These are phyloP conservation scores for Ceratobasidium sp. DNA, from an alignment of 1,284 basidiomycete species.

Conservation along the genomic window DNA sequence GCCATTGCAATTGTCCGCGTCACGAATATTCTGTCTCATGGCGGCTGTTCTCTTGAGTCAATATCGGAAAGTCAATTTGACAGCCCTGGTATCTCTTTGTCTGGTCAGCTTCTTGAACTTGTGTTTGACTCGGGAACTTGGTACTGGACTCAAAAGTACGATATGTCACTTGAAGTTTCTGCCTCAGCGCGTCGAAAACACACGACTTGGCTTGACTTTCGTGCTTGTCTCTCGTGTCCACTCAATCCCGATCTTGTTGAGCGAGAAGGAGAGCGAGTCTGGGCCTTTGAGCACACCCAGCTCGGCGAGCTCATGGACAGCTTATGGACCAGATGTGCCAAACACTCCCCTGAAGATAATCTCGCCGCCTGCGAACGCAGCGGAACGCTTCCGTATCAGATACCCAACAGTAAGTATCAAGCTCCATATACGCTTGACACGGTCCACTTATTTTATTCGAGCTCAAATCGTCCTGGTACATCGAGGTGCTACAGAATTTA, in stretches of 20 bases:
- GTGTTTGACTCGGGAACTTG: slow-evolving; percentile 10
- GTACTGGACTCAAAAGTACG: slow-evolving; percentile 22
- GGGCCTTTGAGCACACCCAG: not conserved
- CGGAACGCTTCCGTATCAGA: not conserved
- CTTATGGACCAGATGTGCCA: not conserved
- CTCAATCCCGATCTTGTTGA: not conserved
- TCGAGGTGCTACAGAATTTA: not conserved
- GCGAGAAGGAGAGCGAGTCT: not conserved
- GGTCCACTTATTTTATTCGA: not conserved
- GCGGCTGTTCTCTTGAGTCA: not conserved
- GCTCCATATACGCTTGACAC: not conserved
- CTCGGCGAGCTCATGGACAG: not conserved
- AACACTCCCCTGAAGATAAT: not conserved
- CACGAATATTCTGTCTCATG: not conserved
- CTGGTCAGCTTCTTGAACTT: slow-evolving; percentile 20
- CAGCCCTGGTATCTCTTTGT: slow-evolving; percentile 1
- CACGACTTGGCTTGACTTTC: not conserved
- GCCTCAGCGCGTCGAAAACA: slow-evolving; percentile 6
- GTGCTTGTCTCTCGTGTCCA: not conserved
- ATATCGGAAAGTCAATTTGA: not conserved
- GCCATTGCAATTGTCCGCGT: not conserved
- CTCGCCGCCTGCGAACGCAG: not conserved
- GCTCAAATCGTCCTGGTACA: not conserved
- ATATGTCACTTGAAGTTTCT: not conserved
- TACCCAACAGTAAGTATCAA: not conserved